Evolutionary conservation across 2,329 filamentous ascomycete species (phyloP), one percentile per base, ranked within the genome.

Genomic region (Arachnopeziza araneosa): DNA sequence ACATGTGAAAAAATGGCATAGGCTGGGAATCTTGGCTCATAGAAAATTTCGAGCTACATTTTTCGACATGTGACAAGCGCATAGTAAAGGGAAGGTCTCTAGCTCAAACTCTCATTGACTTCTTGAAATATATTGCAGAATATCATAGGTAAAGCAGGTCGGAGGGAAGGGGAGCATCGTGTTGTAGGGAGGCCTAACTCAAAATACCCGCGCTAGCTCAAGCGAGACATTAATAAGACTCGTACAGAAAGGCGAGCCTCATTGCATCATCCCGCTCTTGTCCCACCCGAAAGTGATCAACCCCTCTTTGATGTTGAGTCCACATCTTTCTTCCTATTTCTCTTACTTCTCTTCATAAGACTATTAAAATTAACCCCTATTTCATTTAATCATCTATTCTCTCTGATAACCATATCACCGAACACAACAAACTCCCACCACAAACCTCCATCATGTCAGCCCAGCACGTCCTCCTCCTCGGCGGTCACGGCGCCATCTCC

Each of bases 401-500:
- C 36, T 48, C n/a, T 21, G 26, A 50, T 9, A 21, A 1, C 24
- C 48, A 48, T 32, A 21, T 44, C 5, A 44, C 36, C 36, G 12
- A 19, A 44, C 36, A 44, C 10, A 44, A 44, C 36, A 44, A 44
- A 6, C 10, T 26, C 24, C n/a, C 17, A 26, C 21, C 54, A 44
- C 36, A 44, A 44, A 44, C 10, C n/a, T n/a, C 36, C n/a, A 58
- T 19, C 22, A 58, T 58, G 56, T 7, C 56, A 48, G 30, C 50
- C 48, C 49, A 63, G 52, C 63, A 60, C 6, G 62, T 68, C n/a
- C 66, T 69, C 44, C 68, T 95, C 66, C 83, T 95, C 64, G 90
- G 90, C 69, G 91, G 90, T 69, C 90, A 93, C 77, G 91, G 91
- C 76, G 91, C 92, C 72, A 75, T 95, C 61, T 83, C 90, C 66